Base-by-base conservation (phyloP, 2,329 filamentous ascomycete species). In the Ophiocordyceps robertsii region DNA sequence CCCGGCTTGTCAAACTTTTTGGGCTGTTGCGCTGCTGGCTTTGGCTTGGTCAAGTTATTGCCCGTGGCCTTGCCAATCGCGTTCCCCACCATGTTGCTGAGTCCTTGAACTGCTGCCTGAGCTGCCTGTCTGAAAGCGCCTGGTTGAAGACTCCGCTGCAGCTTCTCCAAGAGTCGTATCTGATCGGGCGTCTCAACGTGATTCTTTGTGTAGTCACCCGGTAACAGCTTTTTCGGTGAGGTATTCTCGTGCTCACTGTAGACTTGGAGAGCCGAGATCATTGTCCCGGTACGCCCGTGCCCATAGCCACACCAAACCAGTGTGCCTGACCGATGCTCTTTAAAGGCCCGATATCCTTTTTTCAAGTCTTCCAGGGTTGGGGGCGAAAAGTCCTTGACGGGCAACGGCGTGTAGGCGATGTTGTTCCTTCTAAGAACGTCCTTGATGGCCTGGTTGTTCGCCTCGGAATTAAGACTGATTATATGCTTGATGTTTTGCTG, bases 281-380 rank as follows among this genome's bases (percentile, higher is more conserved):
- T 38, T 1, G 42, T 44, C 2, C 46, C 46, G 6, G 46, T 47
- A 16, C 44, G 41, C 11, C 46, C 46, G n/a, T 43, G 37, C 2
- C 46, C 46, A 14, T 39, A 46, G 30, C 46, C 46, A 13, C 46
- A 47, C 42, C 44, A 47, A 2, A 47, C 40, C 4, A 47, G 41
- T 3, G 46, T 47, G 4, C 39, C 37, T 4, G 24, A 1, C n/a
- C 38, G 16, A 13, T 44, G 29, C 9, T 37, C 14, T 9, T 21
- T 21, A 21, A 46, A 46, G 2, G 29, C 24, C 3, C 37, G 33
- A 8, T 38, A 45, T 6, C 21, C 43, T 14, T 19, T 30, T 27
- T 8, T 29, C 8, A 40, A 27, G 6, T 45, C 31, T 4, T 29
- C 9, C 5, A 32, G 16, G 4, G 40, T 43, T 7, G 43, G 38